Base-by-base conservation (phyloP, 768 basidiomycete genomes). In the Boletus patriciae region DNA sequence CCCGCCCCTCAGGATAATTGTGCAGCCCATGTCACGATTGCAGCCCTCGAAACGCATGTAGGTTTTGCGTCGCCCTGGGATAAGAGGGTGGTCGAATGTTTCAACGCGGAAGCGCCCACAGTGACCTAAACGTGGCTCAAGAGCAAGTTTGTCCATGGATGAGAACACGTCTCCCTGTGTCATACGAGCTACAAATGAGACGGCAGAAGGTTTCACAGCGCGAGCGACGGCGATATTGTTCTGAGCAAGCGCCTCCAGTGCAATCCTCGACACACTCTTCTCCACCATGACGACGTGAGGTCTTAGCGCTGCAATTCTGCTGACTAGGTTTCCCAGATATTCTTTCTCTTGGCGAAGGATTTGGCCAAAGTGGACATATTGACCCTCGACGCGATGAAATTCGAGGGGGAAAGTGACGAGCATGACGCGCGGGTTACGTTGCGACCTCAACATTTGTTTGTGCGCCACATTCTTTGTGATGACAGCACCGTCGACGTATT, bases 11-110 rank as follows among this genome's bases (percentile, higher is more conserved):
- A 99, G 72, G 38, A 98, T 80, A 62, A 99, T 88, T 3, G 97
- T 98, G 62, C 94, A 98, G 0, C 95, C 95, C 82, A 92, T 89
- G 60, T 97, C 92, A 48, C 83, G 83, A 67, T 83, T 89, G 66
- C 95, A 97, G 2, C 96, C 96, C 73, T 99, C 97, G 66, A 99
- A 98, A 1, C 97, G 88, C 93, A 99, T 94, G 67, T 93, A 90
- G 0, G 96, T 93, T 77, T 99, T 99, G 54, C 97, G 81, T 18
- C 82, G 83, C 19, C 94, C 94, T n/a, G 95, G 94, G 41, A 98
- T 99, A 40, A 95, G 78, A 13, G 84, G 81, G 71, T 99, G 95
- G 60, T 98, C 96, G 69, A 90, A 98, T 0, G 97, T 97, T 71
- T 97, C 94, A 7, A 98, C 81, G 34, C 86, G 81, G 72, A 93